Evolutionary conservation across 1,284 basidiomycete genomes (phyloP).

Genomic region (Cutaneotrichosporon cavernicola): DNA sequence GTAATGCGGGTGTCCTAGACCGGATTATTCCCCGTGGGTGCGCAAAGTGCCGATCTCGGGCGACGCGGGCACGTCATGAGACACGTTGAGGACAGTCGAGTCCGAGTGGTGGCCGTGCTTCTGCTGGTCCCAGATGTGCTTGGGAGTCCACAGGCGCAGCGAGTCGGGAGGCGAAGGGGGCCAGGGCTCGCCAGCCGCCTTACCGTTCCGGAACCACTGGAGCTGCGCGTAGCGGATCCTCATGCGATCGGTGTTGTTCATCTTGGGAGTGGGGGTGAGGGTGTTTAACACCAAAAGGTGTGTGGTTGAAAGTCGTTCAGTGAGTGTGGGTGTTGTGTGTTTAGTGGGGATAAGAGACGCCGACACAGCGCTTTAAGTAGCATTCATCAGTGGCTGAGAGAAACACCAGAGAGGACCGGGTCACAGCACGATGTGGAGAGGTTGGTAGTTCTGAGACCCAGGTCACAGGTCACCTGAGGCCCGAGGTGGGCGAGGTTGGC

Average conservation of each 20-base stretch:
- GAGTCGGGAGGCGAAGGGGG: slow-evolving; percentile 8
- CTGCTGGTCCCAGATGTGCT: not conserved
- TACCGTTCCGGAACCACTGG: not conserved
- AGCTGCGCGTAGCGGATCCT: not conserved
- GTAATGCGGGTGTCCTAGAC: slow-evolving; percentile 1
- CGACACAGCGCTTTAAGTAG: not conserved
- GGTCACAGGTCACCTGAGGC: not conserved
- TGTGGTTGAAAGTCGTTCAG: not conserved
- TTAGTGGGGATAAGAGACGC: slow-evolving; percentile 1
- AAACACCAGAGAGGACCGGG: not conserved
- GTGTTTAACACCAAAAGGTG: not conserved
- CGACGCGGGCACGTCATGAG: not conserved
- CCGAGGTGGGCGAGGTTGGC: not conserved
- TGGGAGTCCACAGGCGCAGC: slow-evolving; percentile 1
- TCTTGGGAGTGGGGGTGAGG: not conserved
- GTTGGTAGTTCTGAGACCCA: not conserved
- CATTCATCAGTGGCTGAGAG: not conserved
- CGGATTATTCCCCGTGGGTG: not conserved
- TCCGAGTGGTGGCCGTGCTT: not conserved
- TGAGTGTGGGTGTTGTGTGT: not conserved
- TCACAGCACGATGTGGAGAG: not conserved
- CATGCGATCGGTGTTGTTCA: slow-evolving; percentile 5
- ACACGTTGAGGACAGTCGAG: not conserved
- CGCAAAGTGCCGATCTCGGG: not conserved
- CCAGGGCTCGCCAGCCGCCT: not conserved